Evolutionary conservation across 2,329 filamentous ascomycete genomes (phyloP), one percentile per base, ranked within the genome.

Genomic region (Colletotrichum navitas): DNA sequence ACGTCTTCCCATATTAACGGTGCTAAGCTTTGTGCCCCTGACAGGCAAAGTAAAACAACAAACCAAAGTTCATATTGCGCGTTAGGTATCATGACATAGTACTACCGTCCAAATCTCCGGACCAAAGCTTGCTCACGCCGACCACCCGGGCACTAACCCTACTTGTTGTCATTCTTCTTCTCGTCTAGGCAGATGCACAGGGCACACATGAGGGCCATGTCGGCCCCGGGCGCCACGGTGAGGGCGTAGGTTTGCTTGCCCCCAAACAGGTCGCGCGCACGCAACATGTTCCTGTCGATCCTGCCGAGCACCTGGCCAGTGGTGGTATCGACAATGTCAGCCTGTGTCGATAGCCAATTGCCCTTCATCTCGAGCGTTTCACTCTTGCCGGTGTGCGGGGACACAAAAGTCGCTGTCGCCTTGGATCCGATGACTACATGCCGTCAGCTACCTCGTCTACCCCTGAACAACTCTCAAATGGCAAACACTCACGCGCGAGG

Each of bases 101-200:
- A 26, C 8, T 5, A 39, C 12, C 18, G 3, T 2, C 10, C 12
- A 16, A 21, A 11, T 6, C 10, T 21, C 32, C 7, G 18, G 21
- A 21, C n/a, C n/a, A 26, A 10, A 10, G n/a, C 21, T 14, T 16
- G 5, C n/a, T 32, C 51, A 29, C 3, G 21, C 6, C 21, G 11
- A 32, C 34, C n/a, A 34, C 14, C 54, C 10, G 12, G 21, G 2
- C 43, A 16, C 14, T 29, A 68, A 8, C 51, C 63, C 29, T 52
- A 43, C 6, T 76, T 69, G 18, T 76, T 69, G 18, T 81, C 79
- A 32, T 81, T 80, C 45, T 91, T 87, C 82, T 86, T 87, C 84
- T 93, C 90, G 74, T 93, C 91, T 71, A 93, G 81, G 72, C 87
- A 90, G 63, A 93, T 89, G 77, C 90, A 93, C 76, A 93, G 82